phyloP scores from a whole-genome alignment of 73 alveolate genomes.

The Paraurostyla sp. region DNA sequence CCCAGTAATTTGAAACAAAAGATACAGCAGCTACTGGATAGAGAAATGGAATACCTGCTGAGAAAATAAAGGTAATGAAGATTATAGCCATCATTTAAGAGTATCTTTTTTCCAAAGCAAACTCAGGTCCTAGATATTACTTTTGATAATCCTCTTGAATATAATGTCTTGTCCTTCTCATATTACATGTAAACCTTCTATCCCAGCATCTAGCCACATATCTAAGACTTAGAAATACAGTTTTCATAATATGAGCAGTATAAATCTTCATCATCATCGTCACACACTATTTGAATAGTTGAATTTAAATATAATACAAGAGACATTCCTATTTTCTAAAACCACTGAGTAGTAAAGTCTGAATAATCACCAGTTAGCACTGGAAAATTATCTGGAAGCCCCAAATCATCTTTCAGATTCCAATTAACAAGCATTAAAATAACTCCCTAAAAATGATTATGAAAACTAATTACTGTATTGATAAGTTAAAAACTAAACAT shows the following conservation, averaged over 20 bases:
- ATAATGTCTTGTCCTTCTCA: conserved; percentile 11
- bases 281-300: conserved; percentile 17
- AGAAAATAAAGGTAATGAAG: conserved; percentile 61
- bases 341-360: conserved; percentile 71
- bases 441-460: conserved; percentile 18
- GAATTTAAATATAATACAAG: not conserved
- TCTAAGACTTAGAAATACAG: not conserved
- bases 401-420: conserved; percentile 4
- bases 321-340: conserved; percentile 40
- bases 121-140: conserved; percentile 75
- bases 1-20: conserved; percentile 63
- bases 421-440: conserved; percentile 62
- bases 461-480: conserved; percentile 57
- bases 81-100: conserved; percentile 62
- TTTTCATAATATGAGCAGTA: conserved; percentile 42
- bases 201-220: conserved; percentile 44
- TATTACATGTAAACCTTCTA: conserved; percentile 28
- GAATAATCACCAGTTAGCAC: conserved; percentile 52
- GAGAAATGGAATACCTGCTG: conserved; percentile 79
- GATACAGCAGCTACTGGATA: conserved; percentile 28
- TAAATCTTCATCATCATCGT: conserved; percentile 49
- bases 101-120: conserved; percentile 65
- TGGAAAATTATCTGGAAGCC: conserved; percentile 47
- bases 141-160: conserved; percentile 59
- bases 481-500: conserved; percentile 68